These are phyloP conservation scores for Ceratobasidium sp. DNA, from an alignment of 1,284 basidiomycete genomes.

Conservation along the genomic window DNA sequence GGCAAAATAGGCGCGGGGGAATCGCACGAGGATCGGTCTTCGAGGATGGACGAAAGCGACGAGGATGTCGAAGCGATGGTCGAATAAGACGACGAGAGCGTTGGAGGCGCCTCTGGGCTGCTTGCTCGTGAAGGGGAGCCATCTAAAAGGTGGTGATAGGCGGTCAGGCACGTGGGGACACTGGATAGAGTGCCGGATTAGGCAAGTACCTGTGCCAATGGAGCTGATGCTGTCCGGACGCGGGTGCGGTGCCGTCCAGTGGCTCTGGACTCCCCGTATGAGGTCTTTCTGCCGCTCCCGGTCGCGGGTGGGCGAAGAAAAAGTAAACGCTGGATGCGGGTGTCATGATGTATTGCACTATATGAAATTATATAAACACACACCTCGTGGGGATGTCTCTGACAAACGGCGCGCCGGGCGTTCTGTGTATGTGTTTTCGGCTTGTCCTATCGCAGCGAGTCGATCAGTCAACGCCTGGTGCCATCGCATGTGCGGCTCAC, in stretches of 20 bases:
- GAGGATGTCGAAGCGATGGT: conserved; percentile 8
- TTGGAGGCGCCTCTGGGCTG: conserved; percentile 26
- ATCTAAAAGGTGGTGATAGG: neutral
- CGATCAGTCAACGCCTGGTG: too few relatives aligned
- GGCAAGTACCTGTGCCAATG: conserved; percentile 34
- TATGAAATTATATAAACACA: neutral
- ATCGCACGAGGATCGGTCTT: conserved; percentile 18
- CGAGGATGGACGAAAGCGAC: conserved; percentile 29
- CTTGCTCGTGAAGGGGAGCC: conserved; percentile 12
- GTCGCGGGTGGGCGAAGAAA: neutral
- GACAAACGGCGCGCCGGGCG: conserved; percentile 2
- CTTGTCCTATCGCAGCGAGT: too few relatives aligned
- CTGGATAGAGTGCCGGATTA: conserved; percentile 20
- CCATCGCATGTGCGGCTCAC: neutral
- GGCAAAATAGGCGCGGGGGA: conserved; percentile 25
- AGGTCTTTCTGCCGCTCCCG: neutral
- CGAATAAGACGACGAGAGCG: conserved; percentile 14
- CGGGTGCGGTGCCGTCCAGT: conserved; percentile 15
- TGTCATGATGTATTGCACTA: too few relatives aligned
- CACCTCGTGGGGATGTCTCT: conserved; percentile 19
- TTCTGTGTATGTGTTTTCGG: too few relatives aligned
- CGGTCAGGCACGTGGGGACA: conserved; percentile 8
- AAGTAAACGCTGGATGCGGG: neutral
- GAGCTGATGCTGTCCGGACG: conserved; percentile 24
- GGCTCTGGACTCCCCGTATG: conserved; percentile 13